Conservation (phyloP, 306 rosid species). For the Lotus japonicus region DNA sequence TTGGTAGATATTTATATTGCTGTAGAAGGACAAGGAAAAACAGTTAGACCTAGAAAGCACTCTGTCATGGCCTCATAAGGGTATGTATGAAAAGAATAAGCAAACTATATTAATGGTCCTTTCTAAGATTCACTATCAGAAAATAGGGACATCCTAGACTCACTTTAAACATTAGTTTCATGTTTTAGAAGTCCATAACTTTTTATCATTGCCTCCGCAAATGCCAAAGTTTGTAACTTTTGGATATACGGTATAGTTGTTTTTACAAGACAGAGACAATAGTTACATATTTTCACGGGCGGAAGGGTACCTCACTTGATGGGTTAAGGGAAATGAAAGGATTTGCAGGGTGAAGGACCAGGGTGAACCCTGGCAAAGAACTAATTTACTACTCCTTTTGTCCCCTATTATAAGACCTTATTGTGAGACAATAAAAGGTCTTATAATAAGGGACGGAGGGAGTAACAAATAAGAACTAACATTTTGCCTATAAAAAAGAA, state of each 20-base stretch:
- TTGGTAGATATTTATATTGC: too few relatives aligned
- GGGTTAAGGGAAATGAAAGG: too few relatives aligned
- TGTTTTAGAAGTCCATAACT: not conserved
- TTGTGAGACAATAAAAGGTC: too few relatives aligned
- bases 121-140: not conserved
- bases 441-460: too few relatives aligned
- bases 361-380: too few relatives aligned
- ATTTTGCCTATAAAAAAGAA: not conserved
- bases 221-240: not conserved
- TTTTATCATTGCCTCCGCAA: not conserved
- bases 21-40: not conserved
- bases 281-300: not conserved
- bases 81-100: not conserved
- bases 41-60: not conserved
- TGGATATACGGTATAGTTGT: too few relatives aligned
- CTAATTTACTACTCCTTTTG: too few relatives aligned
- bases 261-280: not conserved
- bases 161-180: not conserved
- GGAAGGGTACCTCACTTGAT: too few relatives aligned
- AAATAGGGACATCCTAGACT: not conserved
- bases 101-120: not conserved
- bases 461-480: too few relatives aligned
- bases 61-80: not conserved
- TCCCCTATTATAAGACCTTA: too few relatives aligned
- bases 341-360: too few relatives aligned